Conservation (phyloP, 2,329 filamentous ascomycete species). For the Colletotrichum tanaceti region DNA sequence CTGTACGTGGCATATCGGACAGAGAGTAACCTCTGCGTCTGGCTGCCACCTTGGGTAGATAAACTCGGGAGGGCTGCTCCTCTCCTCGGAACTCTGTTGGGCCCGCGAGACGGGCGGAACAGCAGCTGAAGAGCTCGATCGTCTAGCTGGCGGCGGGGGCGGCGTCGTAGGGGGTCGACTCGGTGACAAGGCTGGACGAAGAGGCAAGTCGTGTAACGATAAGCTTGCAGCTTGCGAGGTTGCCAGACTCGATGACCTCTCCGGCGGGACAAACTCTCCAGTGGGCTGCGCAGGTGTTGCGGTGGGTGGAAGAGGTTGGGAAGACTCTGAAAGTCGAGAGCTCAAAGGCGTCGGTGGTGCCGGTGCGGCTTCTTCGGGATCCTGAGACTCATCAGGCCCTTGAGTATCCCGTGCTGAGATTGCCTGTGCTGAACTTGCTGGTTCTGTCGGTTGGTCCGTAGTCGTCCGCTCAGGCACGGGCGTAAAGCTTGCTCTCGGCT, state of each 20-base stretch:
- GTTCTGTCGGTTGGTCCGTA: conserved; percentile 19
- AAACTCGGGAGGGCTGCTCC: conserved; percentile 54
- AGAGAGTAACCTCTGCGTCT: conserved; percentile 82
- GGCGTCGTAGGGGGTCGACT: conserved; percentile 19
- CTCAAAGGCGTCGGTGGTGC: conserved; percentile 34
- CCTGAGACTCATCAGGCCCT: conserved; percentile 36
- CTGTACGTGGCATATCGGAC: conserved; percentile 82
- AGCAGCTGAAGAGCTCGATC: conserved; percentile 21
- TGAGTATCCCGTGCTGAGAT: conserved; percentile 35
- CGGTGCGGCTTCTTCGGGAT: conserved; percentile 38
- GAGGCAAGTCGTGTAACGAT: conserved; percentile 22
- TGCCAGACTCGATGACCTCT: conserved; percentile 34
- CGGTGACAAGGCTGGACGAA: conserved; percentile 14
- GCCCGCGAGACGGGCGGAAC: conserved; percentile 9
- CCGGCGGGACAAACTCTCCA: conserved; percentile 31
- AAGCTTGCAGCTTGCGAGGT: conserved; percentile 15
- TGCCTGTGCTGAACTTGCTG: conserved; percentile 34
- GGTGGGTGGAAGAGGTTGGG: conserved; percentile 37
- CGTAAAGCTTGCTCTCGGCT: conserved; percentile 36
- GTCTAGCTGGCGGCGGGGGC: conserved; percentile 35
- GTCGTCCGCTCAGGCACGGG: conserved; percentile 36
- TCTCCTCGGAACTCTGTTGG: conserved; percentile 24
- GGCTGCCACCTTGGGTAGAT: conserved; percentile 86
- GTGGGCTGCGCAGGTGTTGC: conserved; percentile 36
- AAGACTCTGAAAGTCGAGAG: conserved; percentile 34